A percentile compares a stretch with the other conserved stretches of the same genome.
Evolutionary conservation across 768 basidiomycete genomes (phyloP).

Genomic region (Suillus sp.): DNA sequence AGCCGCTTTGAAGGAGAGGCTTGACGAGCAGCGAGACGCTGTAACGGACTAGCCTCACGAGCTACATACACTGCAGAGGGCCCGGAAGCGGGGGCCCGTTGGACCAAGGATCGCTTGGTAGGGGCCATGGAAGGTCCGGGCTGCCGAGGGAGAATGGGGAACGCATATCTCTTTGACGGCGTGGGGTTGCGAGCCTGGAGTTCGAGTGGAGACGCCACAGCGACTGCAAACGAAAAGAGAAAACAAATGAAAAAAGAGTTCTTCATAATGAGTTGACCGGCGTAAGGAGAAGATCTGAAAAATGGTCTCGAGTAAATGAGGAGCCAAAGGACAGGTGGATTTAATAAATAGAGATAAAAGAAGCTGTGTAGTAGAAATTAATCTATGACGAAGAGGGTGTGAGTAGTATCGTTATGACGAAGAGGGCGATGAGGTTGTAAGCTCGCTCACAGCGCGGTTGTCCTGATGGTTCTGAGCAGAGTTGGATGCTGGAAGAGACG

Average conservation of each 20-base stretch:
- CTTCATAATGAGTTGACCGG: not conserved
- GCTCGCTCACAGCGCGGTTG: not conserved
- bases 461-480: not conserved
- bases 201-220: not conserved
- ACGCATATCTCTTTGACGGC: conserved; percentile 11
- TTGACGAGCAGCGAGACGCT: conserved; percentile 6
- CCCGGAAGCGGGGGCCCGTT: not conserved
- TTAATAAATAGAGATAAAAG: not conserved
- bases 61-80: not conserved
- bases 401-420: no score
- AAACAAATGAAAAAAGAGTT: conserved; percentile 10
- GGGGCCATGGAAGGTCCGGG: not conserved
- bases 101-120: not conserved
- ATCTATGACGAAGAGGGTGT: conserved; percentile 12
- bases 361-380: not conserved
- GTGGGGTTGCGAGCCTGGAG: conserved; percentile 8
- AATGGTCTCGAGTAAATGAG: not conserved
- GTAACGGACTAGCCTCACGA: conserved; percentile 1
- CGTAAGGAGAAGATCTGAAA: not conserved
- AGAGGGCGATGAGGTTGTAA: not conserved
- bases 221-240: conserved; percentile 4
- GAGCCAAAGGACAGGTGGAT: not conserved
- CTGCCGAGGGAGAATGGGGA: conserved; percentile 8
- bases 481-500: not conserved
- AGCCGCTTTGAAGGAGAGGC: conserved; percentile 7